Evolutionary conservation across 2,329 filamentous ascomycete species (phyloP).

Genomic region (Pseudogymnoascus sp.): DNA sequence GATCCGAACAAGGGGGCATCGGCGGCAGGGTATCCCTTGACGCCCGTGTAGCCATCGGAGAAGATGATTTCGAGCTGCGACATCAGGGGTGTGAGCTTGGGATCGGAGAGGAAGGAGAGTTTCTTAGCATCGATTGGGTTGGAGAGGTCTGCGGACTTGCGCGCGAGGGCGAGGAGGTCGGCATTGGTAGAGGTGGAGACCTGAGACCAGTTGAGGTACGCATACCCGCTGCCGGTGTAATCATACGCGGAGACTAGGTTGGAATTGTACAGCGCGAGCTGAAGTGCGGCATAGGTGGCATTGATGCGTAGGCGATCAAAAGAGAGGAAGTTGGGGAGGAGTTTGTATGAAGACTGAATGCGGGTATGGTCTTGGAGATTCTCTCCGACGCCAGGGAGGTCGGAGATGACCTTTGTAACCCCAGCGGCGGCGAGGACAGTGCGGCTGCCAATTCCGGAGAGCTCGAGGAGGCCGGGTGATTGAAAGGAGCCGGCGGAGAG

Average conservation of each 20-base stretch:
- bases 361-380: slow-evolving; percentile 42
- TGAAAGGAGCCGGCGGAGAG: slow-evolving; percentile 46
- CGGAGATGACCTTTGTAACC: slow-evolving; percentile 38
- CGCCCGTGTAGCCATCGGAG: slow-evolving; percentile 40
- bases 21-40: slow-evolving; percentile 22
- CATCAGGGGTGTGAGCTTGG: slow-evolving; percentile 15
- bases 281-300: slow-evolving; percentile 28
- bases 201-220: slow-evolving; percentile 39
- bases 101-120: slow-evolving; percentile 35
- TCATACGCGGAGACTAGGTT: slow-evolving; percentile 20
- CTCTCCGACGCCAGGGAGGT: slow-evolving; percentile 46
- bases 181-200: slow-evolving; percentile 31
- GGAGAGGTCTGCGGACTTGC: slow-evolving; percentile 27
- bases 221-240: slow-evolving; percentile 31
- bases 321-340: slow-evolving; percentile 19
- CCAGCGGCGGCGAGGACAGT: slow-evolving; percentile 38
- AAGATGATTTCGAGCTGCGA: slow-evolving; percentile 31
- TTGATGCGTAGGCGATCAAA: slow-evolving; percentile 23
- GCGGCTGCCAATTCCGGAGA: slow-evolving; percentile 44
- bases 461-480: slow-evolving; percentile 46
- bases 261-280: slow-evolving; percentile 28
- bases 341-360: slow-evolving; percentile 22
- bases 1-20: slow-evolving; percentile 18
- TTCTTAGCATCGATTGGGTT: slow-evolving; percentile 36
- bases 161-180: slow-evolving; percentile 30